Evolutionary conservation across 805 yeast species (phyloP), one percentile per base, ranked within the genome.

Genomic region (Candida tammaniensis): DNA sequence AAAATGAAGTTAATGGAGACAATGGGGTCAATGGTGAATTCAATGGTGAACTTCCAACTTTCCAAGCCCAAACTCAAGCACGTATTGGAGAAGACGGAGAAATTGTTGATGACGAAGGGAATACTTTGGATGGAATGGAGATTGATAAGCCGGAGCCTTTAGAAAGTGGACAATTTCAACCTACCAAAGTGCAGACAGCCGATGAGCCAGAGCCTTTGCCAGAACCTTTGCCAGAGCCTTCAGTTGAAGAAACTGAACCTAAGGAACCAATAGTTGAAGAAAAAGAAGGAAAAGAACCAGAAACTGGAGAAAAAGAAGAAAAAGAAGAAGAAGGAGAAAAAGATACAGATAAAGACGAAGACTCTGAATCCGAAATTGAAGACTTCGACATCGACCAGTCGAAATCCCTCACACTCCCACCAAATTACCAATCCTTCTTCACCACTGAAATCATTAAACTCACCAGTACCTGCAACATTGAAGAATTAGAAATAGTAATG

Each of bases 401-500:
- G 12, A 35, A 17, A 23, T 1, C 17, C 8, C 30, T 43, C 17
- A 25, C 16, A 11, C 27, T 40, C 15, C 36, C 34, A 18, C 19
- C 27, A 3, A 10, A 27, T 6, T 36, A 35, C 19, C 47, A 49
- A 16, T 36, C 33, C 7, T 49, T 61, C 33, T 61, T 66, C 46
- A 39, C 43, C 17, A 42, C 46, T 3, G 33, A 46, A 5, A 40
- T 67, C 32, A 49, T 58, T 7, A 52, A 47, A 16, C 44, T 50
- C n/a, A 63, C 72, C 4, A 54, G 54, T 16, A 50, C 57, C 27
- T 63, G 42, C 38, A 63, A 56, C 17, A 47, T 68, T 15, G 73
- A 67, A 38, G 53, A 46, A 32, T 46, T 67, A 32, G 73, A 68
- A 40, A 50, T 52, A 11, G 52, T 60, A 8, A 81, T 80, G 62